A percentile compares a stretch with the other conserved stretches of the same genome.
These are phyloP conservation scores for Cytospora mali DNA, from an alignment of 2,329 filamentous ascomycete genomes.

Conservation along the genomic window DNA sequence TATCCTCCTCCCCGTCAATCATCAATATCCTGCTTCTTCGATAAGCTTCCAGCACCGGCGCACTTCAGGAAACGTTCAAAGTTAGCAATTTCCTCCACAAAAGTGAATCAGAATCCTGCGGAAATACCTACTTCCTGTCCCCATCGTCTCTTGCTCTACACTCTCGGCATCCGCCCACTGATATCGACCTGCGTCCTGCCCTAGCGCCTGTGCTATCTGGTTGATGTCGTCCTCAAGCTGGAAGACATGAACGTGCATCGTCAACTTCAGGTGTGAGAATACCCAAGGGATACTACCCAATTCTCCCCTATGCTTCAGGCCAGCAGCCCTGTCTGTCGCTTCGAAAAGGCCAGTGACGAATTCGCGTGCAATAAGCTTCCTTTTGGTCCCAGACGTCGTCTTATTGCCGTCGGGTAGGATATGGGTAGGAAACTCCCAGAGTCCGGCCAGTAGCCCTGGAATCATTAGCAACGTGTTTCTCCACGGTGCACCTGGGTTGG, in stretches of 20 bases:
- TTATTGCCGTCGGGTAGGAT: slow-evolving; percentile 37
- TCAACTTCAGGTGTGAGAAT: slow-evolving; percentile 59
- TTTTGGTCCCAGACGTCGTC: slow-evolving; percentile 35
- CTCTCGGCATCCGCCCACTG: slow-evolving; percentile 45
- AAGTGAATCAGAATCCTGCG: not conserved
- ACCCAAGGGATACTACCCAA: slow-evolving; percentile 59
- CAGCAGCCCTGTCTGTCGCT: slow-evolving; percentile 19
- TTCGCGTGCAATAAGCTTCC: slow-evolving; percentile 41
- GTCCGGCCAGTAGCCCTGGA: slow-evolving; percentile 50
- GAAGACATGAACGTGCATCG: slow-evolving; percentile 60
- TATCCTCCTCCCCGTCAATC: too few species aligned
- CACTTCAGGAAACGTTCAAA: slow-evolving; percentile 37
- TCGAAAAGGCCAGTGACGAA: slow-evolving; percentile 39
- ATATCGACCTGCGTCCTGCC: slow-evolving; percentile 16
- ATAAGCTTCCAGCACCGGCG: slow-evolving; percentile 57
- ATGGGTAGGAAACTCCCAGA: slow-evolving; percentile 60
- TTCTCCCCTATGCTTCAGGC: slow-evolving; percentile 42
- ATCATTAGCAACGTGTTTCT: not conserved
- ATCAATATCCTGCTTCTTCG: not conserved
- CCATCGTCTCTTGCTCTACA: slow-evolving; percentile 57
- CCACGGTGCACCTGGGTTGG: not conserved
- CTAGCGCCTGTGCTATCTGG: not conserved
- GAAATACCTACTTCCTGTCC: slow-evolving; percentile 45
- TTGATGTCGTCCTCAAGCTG: slow-evolving; percentile 35
- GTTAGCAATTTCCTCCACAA: not conserved